Evolutionary conservation across 164 flowering plant genomes (phyloP), one percentile per base, ranked within the genome.

Genomic region (Brasenia schreberi): DNA sequence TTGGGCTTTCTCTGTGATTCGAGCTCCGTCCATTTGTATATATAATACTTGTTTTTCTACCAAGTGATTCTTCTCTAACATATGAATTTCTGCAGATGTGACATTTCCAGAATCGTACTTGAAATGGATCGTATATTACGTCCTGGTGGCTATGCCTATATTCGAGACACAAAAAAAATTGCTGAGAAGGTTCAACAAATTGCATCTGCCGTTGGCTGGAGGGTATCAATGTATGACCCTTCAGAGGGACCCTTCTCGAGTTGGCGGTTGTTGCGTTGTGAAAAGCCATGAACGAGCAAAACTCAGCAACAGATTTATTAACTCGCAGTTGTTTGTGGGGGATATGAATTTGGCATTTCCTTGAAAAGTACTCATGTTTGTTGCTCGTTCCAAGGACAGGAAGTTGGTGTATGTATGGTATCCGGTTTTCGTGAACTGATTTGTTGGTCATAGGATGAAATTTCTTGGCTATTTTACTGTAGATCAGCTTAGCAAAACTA

Each of bases 41-140:
- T n/a, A n/a, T n/a, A n/a, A 7, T 45, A 4, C 12, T 12, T 45
- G 11, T 45, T 4, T 4, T 12, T 45, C 53, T 45, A 45, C 12
- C 53, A 7, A 7, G 12, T 45, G 53, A 45, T 7, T 45, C 7
- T 12, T 45, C 1, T 6, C 5, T 45, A 45, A 45, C 53, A 45
- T 3, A n/a, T 60, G 16, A 7, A 9, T 4, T 9, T 60, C 58
- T 27, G 58, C 79, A 88, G 83, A 67, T 90, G 97, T 68, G 83
- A 80, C 68, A 77, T 80, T 19, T 78, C 90, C 39, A 82, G 67
- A 61, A 85, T 90, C 67, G 74, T 90, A 88, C 85, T 90, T 7
- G 95, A 90, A 80, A 88, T 90, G 88, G 95, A 90, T 71, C 75
- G 95, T 39, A 88, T 90, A n/a, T 80, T 90, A n/a, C 81, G 97